These are phyloP conservation scores for Cordyceps militaris DNA, from an alignment of 2,329 filamentous ascomycete species.

Conservation along the genomic window DNA sequence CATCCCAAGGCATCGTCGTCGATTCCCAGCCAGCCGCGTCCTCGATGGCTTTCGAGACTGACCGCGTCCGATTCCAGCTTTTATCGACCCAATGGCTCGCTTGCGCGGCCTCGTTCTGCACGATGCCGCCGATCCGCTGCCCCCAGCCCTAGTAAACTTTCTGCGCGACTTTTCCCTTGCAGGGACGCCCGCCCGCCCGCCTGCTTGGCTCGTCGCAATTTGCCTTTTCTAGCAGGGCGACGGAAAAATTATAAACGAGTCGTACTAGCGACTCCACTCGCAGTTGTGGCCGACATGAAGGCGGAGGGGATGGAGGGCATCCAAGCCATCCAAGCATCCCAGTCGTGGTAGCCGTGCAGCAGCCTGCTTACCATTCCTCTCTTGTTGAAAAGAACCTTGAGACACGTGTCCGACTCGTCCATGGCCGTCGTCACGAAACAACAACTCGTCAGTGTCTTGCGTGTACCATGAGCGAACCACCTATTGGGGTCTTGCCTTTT, in stretches of 20 bases:
- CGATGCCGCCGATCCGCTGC: background rate
- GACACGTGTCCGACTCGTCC: constrained; percentile 1
- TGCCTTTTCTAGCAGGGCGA: background rate
- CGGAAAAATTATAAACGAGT: background rate
- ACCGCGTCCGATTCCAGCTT: background rate
- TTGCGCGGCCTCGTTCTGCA: background rate
- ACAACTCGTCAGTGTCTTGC: constrained; percentile 1
- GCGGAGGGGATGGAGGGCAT: background rate
- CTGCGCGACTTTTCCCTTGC: background rate
- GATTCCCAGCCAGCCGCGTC: background rate
- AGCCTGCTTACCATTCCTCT: background rate
- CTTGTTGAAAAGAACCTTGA: background rate
- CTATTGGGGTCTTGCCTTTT: background rate
- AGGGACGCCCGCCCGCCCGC: background rate
- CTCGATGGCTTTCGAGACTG: background rate
- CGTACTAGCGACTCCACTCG: constrained; percentile 5
- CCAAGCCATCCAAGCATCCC: background rate
- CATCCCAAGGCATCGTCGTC: background rate
- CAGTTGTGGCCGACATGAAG: constrained; percentile 4
- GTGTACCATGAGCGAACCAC: background rate
- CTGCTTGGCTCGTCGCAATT: background rate
- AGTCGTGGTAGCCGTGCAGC: background rate
- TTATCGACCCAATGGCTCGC: background rate
- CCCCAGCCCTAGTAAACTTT: constrained; percentile 1
- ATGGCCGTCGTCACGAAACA: background rate